phyloP scores from a whole-genome alignment of 1,139 yeast genomes.

The Candida dubliniensis region DNA sequence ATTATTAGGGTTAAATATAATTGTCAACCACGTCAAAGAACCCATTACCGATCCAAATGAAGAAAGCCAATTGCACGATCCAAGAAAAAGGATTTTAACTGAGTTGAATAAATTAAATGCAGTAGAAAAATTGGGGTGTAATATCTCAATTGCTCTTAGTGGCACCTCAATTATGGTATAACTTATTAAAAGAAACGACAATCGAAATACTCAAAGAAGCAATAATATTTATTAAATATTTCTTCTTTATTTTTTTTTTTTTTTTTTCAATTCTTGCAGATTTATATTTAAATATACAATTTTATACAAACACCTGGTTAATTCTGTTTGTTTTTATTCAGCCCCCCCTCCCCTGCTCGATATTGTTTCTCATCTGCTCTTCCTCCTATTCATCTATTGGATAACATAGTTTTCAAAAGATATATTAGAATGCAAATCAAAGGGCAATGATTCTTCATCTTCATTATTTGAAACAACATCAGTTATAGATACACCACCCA shows the following conservation, averaged over 20 bases:
- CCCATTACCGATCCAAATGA: conserved; percentile 19
- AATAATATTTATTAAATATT: not conserved
- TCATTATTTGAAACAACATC: conserved; percentile 43
- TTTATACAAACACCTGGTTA: too few species aligned
- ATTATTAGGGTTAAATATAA: conserved; percentile 50
- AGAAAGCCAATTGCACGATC: conserved; percentile 38
- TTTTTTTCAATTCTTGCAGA: conserved; percentile 1
- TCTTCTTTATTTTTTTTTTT: not conserved
- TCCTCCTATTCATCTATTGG: conserved; percentile 29
- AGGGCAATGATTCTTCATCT: conserved; percentile 60
- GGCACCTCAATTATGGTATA: conserved; percentile 38
- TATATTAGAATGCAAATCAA: conserved; percentile 64
- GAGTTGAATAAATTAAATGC: conserved; percentile 47
- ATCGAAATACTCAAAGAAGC: not conserved
- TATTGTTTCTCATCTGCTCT: not conserved
- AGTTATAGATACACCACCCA: conserved; percentile 42
- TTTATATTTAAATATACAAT: not conserved
- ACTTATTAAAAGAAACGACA: conserved; percentile 2
- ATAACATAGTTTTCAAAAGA: conserved; percentile 63
- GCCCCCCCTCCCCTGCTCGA: not conserved
- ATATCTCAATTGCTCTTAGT: conserved; percentile 53
- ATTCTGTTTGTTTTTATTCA: too few species aligned
- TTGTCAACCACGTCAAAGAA: conserved; percentile 77
- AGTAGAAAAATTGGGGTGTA: conserved; percentile 35
- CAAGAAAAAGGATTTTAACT: conserved; percentile 49